Base-by-base conservation (phyloP, 305 asterid genomes). In the Ilex paraguariensis region DNA sequence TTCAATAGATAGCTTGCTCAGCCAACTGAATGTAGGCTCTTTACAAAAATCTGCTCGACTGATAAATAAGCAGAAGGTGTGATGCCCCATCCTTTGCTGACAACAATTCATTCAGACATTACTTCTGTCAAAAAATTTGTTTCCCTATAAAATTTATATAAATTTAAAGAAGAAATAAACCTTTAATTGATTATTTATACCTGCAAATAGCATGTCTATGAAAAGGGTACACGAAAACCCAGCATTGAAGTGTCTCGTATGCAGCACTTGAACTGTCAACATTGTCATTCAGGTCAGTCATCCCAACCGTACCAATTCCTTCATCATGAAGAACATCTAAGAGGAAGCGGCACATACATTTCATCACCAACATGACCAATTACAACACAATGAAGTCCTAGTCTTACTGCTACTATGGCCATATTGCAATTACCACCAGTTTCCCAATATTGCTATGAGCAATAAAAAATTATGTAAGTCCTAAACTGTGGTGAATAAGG, bases 371-470 rank as follows among this genome's bases (percentile, higher is more conserved):
- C 86, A 63, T 87, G 91, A 63, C 97, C 96, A 70, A 92, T 70
- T 21, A 93, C 56, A 66, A 62, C 73, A 44, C 85, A 85, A 7
- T 60, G 77, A 68, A 91, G 95, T 56, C 98, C 98, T 66, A 91
- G 78, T 67, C 98, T 88, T 64, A 96, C 85, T 56, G 98, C 92
- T 73, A 96, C 96, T 76, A 91, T 87, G 70, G 95, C 95, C 95
- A 87, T 81, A 78, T 91, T 88, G 81, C 96, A 84, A 66, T 91
- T 91, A 59, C 98, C 98, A 73, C 98, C 98, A 39, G 98, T 96
- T 77, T 88, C 98, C 96, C 98, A 91, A 76, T 79, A 78, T 76
- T 70, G 72, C 96, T 91, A 71, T 67, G 60, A 67, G 61, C 15
- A 66, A 32, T 69, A 71, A 50, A 50, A 69, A 42, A 63, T 36